Evolutionary conservation across 805 yeast genomes (phyloP), one percentile per base, ranked within the genome.

Genomic region (Kazachstania bromeliacearum): DNA sequence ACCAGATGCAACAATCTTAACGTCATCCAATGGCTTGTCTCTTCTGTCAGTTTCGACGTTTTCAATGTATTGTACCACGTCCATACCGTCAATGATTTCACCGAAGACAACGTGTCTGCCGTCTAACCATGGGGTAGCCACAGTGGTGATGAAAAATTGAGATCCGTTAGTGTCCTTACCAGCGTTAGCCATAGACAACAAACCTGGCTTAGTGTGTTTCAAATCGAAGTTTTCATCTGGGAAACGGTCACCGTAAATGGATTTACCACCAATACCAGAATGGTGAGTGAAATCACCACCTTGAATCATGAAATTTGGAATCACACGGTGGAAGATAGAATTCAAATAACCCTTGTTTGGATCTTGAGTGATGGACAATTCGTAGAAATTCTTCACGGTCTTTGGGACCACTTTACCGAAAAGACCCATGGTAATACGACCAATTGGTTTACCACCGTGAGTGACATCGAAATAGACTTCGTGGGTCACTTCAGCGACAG

Each of bases 31-130:
- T 37, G 98, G 98, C 46, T 66, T 71, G 62, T 85, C 92, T 46
- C 82, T 76, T 49, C 70, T 64, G 41, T 66, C 63, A 17, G 94
- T 85, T 63, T 77, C 74, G 43, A 82, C 76, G 33, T 60, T 60
- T 64, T 87, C 95, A 54, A 92, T 76, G 60, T 73, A 69, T 46
- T 70, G 63, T 38, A 89, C 84, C 34, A 85, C 74, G 46, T 89
- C 95, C 67, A 77, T 70, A 33, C 97, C 97, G 39, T 80, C 87
- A 13, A 85, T 40, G 38, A 92, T 96, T 65, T 85, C 85, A 47
- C 98, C 98, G 54, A 92, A 92, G 28, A 92, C 98, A 56, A 92
- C 98, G 63, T 92, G 98, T 50, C 68, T 77, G 46, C 94, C 92
- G 56, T 92, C 85, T 56, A 92, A 75, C 97, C 98, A 92, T 34